These are phyloP conservation scores for Lactarius indigo DNA, from an alignment of 768 basidiomycete genomes.

Conservation along the genomic window DNA sequence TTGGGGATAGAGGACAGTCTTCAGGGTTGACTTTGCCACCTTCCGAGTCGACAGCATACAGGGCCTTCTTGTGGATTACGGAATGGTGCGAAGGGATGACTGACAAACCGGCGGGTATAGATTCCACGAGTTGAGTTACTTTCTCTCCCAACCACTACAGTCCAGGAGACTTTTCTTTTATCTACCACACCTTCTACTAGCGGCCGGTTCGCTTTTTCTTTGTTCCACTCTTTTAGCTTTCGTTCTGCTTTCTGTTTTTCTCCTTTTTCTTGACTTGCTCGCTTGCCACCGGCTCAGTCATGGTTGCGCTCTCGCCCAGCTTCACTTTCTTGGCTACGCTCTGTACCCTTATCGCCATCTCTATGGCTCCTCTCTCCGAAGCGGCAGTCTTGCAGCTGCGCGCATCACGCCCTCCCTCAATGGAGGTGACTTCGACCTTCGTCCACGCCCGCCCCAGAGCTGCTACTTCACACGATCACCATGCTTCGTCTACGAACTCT, in stretches of 20 bases:
- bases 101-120: not conserved
- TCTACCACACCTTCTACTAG: conserved; percentile 20
- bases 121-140: conserved; percentile 19
- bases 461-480: not conserved
- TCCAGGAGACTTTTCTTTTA: conserved; percentile 23
- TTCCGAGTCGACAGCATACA: not conserved
- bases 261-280: not conserved
- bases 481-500: not conserved
- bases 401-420: not conserved
- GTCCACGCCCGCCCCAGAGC: not conserved
- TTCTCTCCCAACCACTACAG: conserved; percentile 23
- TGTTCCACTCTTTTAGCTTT: conserved; percentile 20
- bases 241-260: conserved; percentile 21
- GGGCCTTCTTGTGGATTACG: not conserved
- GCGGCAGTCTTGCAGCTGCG: conserved; percentile 38
- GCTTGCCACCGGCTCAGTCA: conserved; percentile 27
- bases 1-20: not conserved
- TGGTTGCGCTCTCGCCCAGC: conserved; percentile 49
- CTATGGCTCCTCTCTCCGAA: conserved; percentile 36
- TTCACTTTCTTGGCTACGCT: conserved; percentile 47
- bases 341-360: conserved; percentile 43
- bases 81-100: not conserved
- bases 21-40: not conserved
- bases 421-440: not conserved
- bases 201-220: conserved; percentile 24